Conservation (phyloP, 2,329 filamentous ascomycete genomes). For the Lasiodiplodia sp. region DNA sequence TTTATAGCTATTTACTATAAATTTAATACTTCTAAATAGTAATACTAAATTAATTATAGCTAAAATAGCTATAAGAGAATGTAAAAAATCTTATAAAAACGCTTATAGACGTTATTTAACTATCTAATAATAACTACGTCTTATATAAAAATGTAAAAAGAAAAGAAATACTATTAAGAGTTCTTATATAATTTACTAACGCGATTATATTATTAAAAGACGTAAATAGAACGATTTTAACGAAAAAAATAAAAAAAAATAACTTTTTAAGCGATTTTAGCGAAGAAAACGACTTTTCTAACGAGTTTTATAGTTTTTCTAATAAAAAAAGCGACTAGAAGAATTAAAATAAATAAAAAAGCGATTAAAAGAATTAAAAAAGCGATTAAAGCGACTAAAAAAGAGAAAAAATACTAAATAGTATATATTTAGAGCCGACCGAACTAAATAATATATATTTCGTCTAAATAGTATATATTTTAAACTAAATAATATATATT, state of each 20-base stretch:
- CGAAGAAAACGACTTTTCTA: neutral
- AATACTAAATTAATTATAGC: neutral
- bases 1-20: too few relatives aligned
- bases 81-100: neutral
- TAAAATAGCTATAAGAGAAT: neutral
- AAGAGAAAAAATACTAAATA: too few relatives aligned
- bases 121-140: neutral
- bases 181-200: neutral
- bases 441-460: too few relatives aligned
- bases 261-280: neutral
- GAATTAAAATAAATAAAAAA: neutral
- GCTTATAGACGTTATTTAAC: neutral
- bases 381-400: neutral
- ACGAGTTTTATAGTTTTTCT: neutral
- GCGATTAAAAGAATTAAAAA: neutral
- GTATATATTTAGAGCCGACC: too few relatives aligned
- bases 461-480: too few relatives aligned
- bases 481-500: too few relatives aligned
- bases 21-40: neutral
- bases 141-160: neutral
- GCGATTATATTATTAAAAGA: neutral
- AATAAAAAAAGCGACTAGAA: neutral
- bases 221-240: neutral
- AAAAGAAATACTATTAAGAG: neutral
- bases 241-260: neutral